Percentiles rank a stretch among this genome's conserved stretches.
Conservation (phyloP, 208 protist genomes). For the Trypanosoma melophagium region DNA sequence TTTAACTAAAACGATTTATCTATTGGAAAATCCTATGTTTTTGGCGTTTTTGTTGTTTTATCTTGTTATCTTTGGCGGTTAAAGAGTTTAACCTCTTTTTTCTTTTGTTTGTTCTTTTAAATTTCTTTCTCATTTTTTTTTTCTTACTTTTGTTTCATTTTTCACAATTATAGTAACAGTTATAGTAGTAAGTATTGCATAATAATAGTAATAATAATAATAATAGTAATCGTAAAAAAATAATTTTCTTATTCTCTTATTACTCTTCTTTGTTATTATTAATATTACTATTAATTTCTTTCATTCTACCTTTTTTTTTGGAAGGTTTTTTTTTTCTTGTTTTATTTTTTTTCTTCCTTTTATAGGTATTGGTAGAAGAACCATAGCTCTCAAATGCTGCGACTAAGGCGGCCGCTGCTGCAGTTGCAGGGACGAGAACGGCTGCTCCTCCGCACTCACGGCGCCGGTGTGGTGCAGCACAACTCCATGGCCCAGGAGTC, state of each 20-base stretch:
- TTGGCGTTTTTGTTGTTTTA: slow-evolving; percentile 11
- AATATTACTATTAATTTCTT: background rate
- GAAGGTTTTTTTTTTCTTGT: background rate
- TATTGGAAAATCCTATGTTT: background rate
- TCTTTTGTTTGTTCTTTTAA: too few relatives aligned
- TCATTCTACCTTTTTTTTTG: slow-evolving; percentile 1
- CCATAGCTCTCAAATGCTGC: slow-evolving; percentile 12
- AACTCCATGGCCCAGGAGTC: slow-evolving; percentile 36
- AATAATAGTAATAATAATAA: background rate
- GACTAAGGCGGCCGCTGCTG: background rate
- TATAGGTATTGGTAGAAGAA: background rate
- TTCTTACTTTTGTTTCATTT: too few relatives aligned
- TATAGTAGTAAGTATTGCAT: too few relatives aligned
- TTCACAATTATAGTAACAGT: too few relatives aligned
- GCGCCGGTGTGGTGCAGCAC: slow-evolving; percentile 66
- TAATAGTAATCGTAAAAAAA: too few relatives aligned
- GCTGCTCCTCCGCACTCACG: slow-evolving; percentile 53
- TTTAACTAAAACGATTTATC: too few relatives aligned
- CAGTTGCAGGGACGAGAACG: slow-evolving; percentile 58
- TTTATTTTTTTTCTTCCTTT: background rate
- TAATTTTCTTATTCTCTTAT: too few relatives aligned
- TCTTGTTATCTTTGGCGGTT: too few relatives aligned
- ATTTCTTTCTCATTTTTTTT: too few relatives aligned
- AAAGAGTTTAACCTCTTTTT: background rate
- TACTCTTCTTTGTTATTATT: background rate